Percentiles rank a stretch among this genome's conserved stretches.
phyloP scores from a whole-genome alignment of 768 basidiomycete genomes.

The Candolleomyces aberdarensis region DNA sequence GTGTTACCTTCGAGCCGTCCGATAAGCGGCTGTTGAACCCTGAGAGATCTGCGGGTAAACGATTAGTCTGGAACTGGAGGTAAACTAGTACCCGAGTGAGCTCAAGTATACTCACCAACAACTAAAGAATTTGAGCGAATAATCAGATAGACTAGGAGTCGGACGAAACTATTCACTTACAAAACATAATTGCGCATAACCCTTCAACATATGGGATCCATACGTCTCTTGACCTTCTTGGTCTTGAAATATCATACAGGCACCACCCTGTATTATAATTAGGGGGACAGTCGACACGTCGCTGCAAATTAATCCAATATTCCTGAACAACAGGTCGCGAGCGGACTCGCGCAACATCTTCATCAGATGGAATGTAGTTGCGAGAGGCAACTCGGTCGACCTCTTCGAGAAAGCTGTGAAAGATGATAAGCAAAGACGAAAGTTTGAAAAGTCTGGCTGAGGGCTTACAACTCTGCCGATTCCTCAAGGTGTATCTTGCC shows the following conservation, averaged over 20 bases:
- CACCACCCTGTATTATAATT: constrained; percentile 36
- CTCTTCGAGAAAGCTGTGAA: constrained; percentile 60
- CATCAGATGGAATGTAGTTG: constrained; percentile 62
- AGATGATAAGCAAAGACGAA: neutral
- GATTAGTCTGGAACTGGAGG: constrained; percentile 44
- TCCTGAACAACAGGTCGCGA: constrained; percentile 70
- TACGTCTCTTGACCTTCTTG: constrained; percentile 69
- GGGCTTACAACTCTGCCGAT: constrained; percentile 61
- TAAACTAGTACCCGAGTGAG: constrained; percentile 22
- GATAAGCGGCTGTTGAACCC: constrained; percentile 73
- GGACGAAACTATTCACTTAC: constrained; percentile 20
- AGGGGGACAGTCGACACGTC: neutral
- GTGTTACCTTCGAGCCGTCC: constrained; percentile 68
- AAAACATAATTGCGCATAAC: constrained; percentile 75
- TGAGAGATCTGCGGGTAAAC: constrained; percentile 48
- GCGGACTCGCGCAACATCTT: constrained; percentile 69
- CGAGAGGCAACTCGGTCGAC: constrained; percentile 58
- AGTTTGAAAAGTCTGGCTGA: neutral
- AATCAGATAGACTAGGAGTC: constrained; percentile 15
- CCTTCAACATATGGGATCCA: constrained; percentile 83
- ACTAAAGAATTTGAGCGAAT: constrained; percentile 46
- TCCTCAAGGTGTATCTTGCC: constrained; percentile 50
- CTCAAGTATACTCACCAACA: neutral
- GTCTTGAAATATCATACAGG: constrained; percentile 78
- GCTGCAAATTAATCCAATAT: constrained; percentile 46